Conservation (phyloP, 2,329 filamentous ascomycete species). For the Magnaporthiopsis incrustans region DNA sequence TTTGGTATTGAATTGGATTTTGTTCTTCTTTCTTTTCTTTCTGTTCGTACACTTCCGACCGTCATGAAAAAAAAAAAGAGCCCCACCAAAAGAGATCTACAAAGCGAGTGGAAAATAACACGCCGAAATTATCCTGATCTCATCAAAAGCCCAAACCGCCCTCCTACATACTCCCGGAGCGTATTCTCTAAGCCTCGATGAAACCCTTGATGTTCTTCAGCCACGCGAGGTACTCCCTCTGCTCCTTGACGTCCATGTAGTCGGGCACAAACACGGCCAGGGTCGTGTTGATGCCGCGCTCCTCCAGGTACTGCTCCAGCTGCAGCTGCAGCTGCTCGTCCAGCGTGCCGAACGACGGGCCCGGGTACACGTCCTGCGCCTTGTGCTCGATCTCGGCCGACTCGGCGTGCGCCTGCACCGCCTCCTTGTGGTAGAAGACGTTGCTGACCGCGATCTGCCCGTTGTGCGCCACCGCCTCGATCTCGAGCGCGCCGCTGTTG, state of each 20-base stretch:
- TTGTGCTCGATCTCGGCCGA: slow-evolving; percentile 70
- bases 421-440: slow-evolving; percentile 77
- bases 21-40: neutral
- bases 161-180: neutral
- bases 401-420: slow-evolving; percentile 67
- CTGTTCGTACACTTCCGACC: neutral
- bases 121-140: neutral
- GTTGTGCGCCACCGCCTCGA: slow-evolving; percentile 81
- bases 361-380: slow-evolving; percentile 73
- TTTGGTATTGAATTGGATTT: neutral
- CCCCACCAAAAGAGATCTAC: neutral
- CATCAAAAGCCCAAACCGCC: neutral
- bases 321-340: slow-evolving; percentile 93
- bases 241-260: slow-evolving; percentile 97
- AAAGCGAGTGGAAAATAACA: slow-evolving; percentile 2
- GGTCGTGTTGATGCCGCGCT: slow-evolving; percentile 80
- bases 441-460: slow-evolving; percentile 83
- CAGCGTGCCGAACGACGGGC: slow-evolving; percentile 86
- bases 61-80: neutral
- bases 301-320: slow-evolving; percentile 88
- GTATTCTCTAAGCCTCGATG: slow-evolving; percentile 53
- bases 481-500: slow-evolving; percentile 59
- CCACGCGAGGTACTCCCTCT: slow-evolving; percentile 93
- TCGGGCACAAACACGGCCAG: slow-evolving; percentile 88
- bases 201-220: slow-evolving; percentile 81